Conservation (phyloP, 352 stramenopile species). For the Phytophthora sojae region DNA sequence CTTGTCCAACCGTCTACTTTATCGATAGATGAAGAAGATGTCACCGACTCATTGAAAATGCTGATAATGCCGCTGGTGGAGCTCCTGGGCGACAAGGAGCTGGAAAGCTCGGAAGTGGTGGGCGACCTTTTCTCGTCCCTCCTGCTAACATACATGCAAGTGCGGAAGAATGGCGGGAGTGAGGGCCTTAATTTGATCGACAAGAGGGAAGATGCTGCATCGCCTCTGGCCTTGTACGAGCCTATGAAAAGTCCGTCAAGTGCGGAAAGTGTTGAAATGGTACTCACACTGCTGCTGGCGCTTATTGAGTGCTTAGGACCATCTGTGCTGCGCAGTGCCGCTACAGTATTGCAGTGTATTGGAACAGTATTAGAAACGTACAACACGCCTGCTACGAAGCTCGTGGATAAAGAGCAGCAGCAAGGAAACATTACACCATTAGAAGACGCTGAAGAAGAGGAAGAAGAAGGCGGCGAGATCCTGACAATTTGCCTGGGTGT, state of each 20-base stretch:
- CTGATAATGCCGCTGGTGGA: slow-evolving; percentile 60
- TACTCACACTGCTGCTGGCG: slow-evolving; percentile 67
- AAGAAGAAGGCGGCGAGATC: slow-evolving; percentile 62
- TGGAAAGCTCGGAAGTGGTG: slow-evolving; percentile 71
- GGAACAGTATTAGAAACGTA: slow-evolving; percentile 77
- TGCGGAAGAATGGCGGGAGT: slow-evolving; percentile 42
- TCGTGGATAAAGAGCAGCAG: slow-evolving; percentile 45
- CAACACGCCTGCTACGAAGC: slow-evolving; percentile 27
- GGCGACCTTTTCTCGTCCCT: slow-evolving; percentile 81
- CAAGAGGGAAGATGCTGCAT: slow-evolving; percentile 4
- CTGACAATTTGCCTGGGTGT: slow-evolving; percentile 82
- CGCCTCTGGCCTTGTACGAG: slow-evolving; percentile 39
- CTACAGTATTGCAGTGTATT: slow-evolving; percentile 73
- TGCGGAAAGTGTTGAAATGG: slow-evolving; percentile 54
- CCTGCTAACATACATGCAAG: slow-evolving; percentile 79
- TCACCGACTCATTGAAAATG: slow-evolving; percentile 37
- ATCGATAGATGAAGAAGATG: slow-evolving; percentile 19
- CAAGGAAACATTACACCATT: slow-evolving; percentile 9
- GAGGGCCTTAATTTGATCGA: slow-evolving; percentile 1
- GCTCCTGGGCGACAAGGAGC: slow-evolving; percentile 65
- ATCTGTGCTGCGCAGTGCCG: slow-evolving; percentile 75
- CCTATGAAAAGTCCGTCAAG: slow-evolving; percentile 44
- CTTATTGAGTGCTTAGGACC: slow-evolving; percentile 80
- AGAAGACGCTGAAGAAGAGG: slow-evolving; percentile 42
- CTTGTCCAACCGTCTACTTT: slow-evolving; percentile 9